Percentiles rank a stretch among this genome's conserved stretches.
These are phyloP conservation scores for Phytophthora meadii DNA, from an alignment of 352 stramenopile species.

Conservation along the genomic window DNA sequence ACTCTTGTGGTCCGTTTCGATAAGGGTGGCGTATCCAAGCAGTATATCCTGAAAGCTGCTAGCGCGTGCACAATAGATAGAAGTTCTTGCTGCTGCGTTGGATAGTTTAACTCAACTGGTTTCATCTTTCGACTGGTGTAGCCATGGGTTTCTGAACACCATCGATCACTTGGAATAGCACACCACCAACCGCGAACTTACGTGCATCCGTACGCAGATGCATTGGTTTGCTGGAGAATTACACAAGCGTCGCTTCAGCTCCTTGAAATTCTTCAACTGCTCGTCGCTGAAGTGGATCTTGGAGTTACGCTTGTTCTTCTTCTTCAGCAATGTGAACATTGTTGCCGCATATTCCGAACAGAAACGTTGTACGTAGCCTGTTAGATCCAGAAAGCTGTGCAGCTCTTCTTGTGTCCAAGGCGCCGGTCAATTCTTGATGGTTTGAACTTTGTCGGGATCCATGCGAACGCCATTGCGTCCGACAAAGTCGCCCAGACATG, in stretches of 20 bases:
- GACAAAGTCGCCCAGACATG: too few species aligned
- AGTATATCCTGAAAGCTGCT: background rate
- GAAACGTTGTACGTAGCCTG: background rate
- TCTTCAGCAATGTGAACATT: background rate
- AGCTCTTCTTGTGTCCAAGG: constrained; percentile 2
- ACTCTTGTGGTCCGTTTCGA: background rate
- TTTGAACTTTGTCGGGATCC: constrained; percentile 9
- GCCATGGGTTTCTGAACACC: background rate
- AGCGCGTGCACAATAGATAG: background rate
- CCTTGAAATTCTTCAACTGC: too few species aligned
- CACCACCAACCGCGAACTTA: background rate
- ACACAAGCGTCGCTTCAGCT: background rate
- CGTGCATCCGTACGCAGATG: background rate
- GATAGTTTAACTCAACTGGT: background rate
- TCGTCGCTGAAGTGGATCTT: too few species aligned
- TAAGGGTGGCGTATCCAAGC: background rate
- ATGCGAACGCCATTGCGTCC: background rate
- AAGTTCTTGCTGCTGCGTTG: background rate
- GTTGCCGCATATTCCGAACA: background rate
- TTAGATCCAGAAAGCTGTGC: background rate
- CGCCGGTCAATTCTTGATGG: constrained; percentile 1
- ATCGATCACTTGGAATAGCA: background rate
- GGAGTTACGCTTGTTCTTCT: background rate
- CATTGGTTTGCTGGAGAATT: background rate
- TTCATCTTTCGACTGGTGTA: background rate